These are phyloP conservation scores for Plasmodium vivax DNA, from an alignment of 169 alveolate species.

Conservation along the genomic window DNA sequence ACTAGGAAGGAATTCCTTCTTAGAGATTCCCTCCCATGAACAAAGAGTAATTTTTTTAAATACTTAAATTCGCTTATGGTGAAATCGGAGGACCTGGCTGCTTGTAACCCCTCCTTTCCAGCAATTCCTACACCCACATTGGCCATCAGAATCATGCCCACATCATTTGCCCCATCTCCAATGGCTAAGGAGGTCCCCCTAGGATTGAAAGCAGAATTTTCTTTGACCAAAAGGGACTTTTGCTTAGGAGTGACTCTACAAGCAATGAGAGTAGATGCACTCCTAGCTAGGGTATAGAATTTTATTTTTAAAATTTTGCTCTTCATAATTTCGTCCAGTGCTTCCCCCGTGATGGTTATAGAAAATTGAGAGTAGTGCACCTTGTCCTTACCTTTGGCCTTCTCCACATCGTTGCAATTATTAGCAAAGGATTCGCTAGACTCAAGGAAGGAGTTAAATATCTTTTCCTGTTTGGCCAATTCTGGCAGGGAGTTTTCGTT, in stretches of 20 bases:
- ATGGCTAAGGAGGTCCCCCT: slow-evolving; percentile 89
- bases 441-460: slow-evolving; percentile 33
- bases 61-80: slow-evolving; percentile 90
- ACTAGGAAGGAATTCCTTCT: slow-evolving; percentile 87
- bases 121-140: slow-evolving; percentile 98
- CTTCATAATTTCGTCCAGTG: slow-evolving; percentile 78
- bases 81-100: slow-evolving; percentile 92
- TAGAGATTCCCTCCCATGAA: slow-evolving; percentile 90
- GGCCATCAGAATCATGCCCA: slow-evolving; percentile 98
- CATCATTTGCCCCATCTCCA: slow-evolving; percentile 99
- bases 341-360: slow-evolving; percentile 87
- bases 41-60: slow-evolving; percentile 87
- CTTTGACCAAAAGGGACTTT: slow-evolving; percentile 95
- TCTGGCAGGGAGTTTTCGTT: slow-evolving; percentile 10
- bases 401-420: slow-evolving; percentile 6
- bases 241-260: slow-evolving; percentile 98
- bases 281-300: slow-evolving; percentile 82
- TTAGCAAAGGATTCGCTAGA: slow-evolving; percentile 45
- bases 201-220: slow-evolving; percentile 89
- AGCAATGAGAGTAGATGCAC: slow-evolving; percentile 92
- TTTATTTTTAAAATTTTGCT: slow-evolving; percentile 76
- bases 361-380: slow-evolving; percentile 77
- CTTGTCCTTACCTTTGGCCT: slow-evolving; percentile 13
- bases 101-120: slow-evolving; percentile 98
- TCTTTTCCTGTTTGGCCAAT: slow-evolving; percentile 49